phyloP scores from a whole-genome alignment of 495 filamentous ascomycete genomes.

The Astrothelium macrocarpum region DNA sequence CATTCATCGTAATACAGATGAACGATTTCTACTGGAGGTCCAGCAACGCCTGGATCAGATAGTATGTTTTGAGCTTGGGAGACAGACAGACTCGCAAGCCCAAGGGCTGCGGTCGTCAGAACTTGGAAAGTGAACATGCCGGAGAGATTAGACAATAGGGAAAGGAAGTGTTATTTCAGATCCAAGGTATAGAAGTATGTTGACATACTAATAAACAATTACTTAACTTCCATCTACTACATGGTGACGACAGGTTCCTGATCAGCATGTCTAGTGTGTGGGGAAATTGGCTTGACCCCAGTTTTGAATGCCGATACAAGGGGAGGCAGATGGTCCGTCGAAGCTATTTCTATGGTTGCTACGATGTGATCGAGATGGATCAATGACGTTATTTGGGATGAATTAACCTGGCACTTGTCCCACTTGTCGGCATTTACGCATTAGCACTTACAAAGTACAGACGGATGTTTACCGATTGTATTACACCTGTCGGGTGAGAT shows the following conservation, averaged over 20 bases:
- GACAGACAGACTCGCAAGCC: background rate
- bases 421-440: background rate
- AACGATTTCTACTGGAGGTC: conserved; percentile 24
- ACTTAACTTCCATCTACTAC: background rate
- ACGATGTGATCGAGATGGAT: background rate
- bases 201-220: background rate
- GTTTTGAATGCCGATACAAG: background rate
- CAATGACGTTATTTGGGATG: background rate
- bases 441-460: too few relatives aligned
- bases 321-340: background rate
- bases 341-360: background rate
- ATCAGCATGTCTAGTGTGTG: background rate
- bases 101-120: background rate
- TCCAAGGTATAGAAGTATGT: background rate
- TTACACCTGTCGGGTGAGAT: too few relatives aligned
- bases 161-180: background rate
- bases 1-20: conserved; percentile 32
- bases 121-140: background rate
- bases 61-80: background rate
- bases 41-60: conserved; percentile 7
- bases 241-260: conserved; percentile 7
- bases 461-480: too few relatives aligned
- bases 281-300: background rate
- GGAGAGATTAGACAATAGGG: background rate
- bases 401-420: background rate